A percentile compares a stretch with the other conserved stretches of the same genome.
These are phyloP conservation scores for Myriosclerotinia scirpicola DNA, from an alignment of 2,329 filamentous ascomycete species.

Conservation along the genomic window DNA sequence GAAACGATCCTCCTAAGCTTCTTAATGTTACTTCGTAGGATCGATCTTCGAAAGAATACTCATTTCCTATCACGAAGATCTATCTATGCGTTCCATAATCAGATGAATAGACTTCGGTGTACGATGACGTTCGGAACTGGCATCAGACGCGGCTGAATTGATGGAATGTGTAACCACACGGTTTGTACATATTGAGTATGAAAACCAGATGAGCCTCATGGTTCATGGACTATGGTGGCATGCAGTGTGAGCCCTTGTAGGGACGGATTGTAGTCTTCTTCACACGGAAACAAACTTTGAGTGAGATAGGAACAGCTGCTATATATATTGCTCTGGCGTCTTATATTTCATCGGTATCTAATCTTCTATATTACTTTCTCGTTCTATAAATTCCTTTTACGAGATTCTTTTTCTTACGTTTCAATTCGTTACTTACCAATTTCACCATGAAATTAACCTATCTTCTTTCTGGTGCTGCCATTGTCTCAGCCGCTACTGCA, in stretches of 20 bases:
- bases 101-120: background rate
- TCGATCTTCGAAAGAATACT: background rate
- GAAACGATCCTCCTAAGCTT: background rate
- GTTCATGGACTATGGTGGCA: background rate
- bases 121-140: background rate
- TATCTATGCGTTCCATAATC: background rate
- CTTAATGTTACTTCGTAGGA: background rate
- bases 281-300: too few species aligned
- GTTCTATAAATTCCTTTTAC: background rate
- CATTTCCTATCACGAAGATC: constrained; percentile 8
- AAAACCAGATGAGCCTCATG: background rate
- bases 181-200: background rate
- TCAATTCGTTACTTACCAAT: background rate
- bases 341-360: background rate
- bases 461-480: constrained; percentile 7
- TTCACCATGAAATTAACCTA: constrained; percentile 15
- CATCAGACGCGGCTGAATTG: background rate
- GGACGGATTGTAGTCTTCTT: background rate
- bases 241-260: background rate
- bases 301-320: background rate
- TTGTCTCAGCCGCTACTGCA: background rate
- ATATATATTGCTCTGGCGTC: background rate
- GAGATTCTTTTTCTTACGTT: background rate
- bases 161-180: background rate
- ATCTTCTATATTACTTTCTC: background rate